Conservation (phyloP, 495 filamentous ascomycete species). For the Apodospora peruviana region DNA sequence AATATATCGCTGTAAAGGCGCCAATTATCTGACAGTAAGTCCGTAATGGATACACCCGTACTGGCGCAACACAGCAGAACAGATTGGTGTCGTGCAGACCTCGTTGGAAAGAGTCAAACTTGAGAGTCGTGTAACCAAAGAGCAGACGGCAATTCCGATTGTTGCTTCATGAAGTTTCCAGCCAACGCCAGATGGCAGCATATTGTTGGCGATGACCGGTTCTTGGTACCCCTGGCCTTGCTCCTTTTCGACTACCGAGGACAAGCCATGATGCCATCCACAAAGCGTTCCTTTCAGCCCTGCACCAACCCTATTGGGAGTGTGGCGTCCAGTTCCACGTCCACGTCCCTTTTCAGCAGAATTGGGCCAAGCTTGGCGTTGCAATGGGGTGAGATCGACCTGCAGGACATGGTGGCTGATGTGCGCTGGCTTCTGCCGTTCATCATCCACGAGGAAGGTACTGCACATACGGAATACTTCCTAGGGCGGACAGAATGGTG, state of each 20-base stretch:
- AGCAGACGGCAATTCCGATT: too few species aligned
- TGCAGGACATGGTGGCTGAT: constrained; percentile 17
- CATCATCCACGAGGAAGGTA: neutral
- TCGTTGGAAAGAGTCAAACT: neutral
- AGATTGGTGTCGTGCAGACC: neutral
- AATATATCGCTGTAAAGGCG: neutral
- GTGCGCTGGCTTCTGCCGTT: constrained; percentile 11
- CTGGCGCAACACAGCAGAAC: neutral
- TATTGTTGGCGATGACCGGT: neutral
- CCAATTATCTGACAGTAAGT: neutral
- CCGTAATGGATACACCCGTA: too few species aligned
- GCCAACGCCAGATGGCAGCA: neutral
- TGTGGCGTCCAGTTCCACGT: constrained; percentile 11
- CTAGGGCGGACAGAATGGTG: neutral
- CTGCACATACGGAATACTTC: too few species aligned
- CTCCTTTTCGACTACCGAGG: too few species aligned
- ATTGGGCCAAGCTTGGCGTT: constrained; percentile 3
- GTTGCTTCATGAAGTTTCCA: too few species aligned
- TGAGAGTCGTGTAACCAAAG: neutral
- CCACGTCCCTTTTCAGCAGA: neutral
- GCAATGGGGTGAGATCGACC: constrained; percentile 10
- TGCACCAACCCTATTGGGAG: constrained; percentile 9
- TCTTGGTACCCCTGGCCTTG: neutral
- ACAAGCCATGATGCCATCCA: too few species aligned
- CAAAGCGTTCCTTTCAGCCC: constrained; percentile 8